phyloP scores from a whole-genome alignment of 2,329 filamentous ascomycete species.

The Juglanconis oblonga region DNA sequence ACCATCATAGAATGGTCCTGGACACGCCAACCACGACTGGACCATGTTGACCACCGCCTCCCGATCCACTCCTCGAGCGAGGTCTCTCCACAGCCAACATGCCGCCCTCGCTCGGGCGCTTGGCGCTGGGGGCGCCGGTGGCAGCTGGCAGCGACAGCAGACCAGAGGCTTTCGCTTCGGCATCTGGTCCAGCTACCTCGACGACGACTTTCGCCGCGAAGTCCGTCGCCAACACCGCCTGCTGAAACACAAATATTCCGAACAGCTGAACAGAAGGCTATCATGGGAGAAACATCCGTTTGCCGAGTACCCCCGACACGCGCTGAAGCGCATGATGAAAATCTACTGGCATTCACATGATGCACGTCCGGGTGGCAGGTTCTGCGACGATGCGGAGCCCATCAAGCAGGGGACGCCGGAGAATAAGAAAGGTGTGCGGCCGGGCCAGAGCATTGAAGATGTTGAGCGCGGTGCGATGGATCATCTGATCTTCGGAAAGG shows the following conservation, averaged over 20 bases:
- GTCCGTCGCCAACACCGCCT: constrained; percentile 41
- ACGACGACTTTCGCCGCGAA: constrained; percentile 40
- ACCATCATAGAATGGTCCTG: constrained; percentile 5
- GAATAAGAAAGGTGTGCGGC: constrained; percentile 35
- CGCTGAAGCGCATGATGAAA: constrained; percentile 40
- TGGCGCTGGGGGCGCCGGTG: constrained; percentile 19
- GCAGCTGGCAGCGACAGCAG: constrained; percentile 33
- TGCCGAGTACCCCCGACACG: constrained; percentile 32
- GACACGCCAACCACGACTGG: not conserved
- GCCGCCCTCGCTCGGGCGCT: constrained; percentile 19
- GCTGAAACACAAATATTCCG: constrained; percentile 43
- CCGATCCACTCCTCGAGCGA: constrained; percentile 26
- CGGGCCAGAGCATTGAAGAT: constrained; percentile 41
- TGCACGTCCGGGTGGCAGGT: constrained; percentile 27
- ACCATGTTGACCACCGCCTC: constrained; percentile 34
- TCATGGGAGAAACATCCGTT: constrained; percentile 42
- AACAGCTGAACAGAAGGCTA: constrained; percentile 41
- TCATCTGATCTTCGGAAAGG: constrained; percentile 35
- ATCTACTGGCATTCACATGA: constrained; percentile 36
- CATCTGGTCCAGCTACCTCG: constrained; percentile 42
- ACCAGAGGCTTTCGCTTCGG: constrained; percentile 48
- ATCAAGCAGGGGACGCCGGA: constrained; percentile 33
- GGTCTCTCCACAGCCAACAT: constrained; percentile 22
- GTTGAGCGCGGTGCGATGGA: constrained; percentile 43
- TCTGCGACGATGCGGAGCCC: constrained; percentile 32